A percentile compares a stretch with the other conserved stretches of the same genome.
Conservation (phyloP, 805 yeast genomes). For the Myxozyma geophila region DNA sequence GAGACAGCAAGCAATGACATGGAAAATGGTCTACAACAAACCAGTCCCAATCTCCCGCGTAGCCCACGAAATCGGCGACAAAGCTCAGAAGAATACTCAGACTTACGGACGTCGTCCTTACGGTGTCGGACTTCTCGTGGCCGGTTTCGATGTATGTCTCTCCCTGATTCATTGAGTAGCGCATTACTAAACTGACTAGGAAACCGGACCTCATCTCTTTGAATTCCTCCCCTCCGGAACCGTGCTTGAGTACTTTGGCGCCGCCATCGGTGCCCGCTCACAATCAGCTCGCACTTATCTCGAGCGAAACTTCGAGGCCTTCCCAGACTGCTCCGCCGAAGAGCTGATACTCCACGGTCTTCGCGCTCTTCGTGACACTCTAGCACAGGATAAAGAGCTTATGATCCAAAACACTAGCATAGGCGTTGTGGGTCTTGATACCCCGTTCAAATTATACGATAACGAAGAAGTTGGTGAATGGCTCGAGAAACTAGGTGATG, state of each 20-base stretch:
- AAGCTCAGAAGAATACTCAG: slow-evolving; percentile 96
- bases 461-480: slow-evolving; percentile 85
- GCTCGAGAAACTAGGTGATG: slow-evolving; percentile 67
- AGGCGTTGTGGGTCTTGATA: slow-evolving; percentile 86
- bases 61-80: slow-evolving; percentile 85
- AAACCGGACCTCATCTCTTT: slow-evolving; percentile 88
- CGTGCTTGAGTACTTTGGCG: slow-evolving; percentile 85
- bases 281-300: slow-evolving; percentile 97
- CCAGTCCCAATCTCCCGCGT: slow-evolving; percentile 84
- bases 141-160: slow-evolving; percentile 68
- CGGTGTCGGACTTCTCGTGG: slow-evolving; percentile 91
- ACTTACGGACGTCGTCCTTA: slow-evolving; percentile 96
- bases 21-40: slow-evolving; percentile 81
- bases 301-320: slow-evolving; percentile 79
- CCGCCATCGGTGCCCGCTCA: slow-evolving; percentile 97
- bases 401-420: slow-evolving; percentile 83
- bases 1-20: slow-evolving; percentile 88
- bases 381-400: slow-evolving; percentile 92
- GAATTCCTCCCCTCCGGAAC: slow-evolving; percentile 98
- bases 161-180: neutral
- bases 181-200: slow-evolving; percentile 42
- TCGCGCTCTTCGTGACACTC: slow-evolving; percentile 88
- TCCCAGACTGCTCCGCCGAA: slow-evolving; percentile 64
- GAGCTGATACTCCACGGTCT: slow-evolving; percentile 84
- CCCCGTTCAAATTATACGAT: slow-evolving; percentile 75